Percentiles rank a stretch among this genome's conserved stretches.
These are phyloP conservation scores for Datura wrightii DNA, from an alignment of 257 asterid species.

Conservation along the genomic window DNA sequence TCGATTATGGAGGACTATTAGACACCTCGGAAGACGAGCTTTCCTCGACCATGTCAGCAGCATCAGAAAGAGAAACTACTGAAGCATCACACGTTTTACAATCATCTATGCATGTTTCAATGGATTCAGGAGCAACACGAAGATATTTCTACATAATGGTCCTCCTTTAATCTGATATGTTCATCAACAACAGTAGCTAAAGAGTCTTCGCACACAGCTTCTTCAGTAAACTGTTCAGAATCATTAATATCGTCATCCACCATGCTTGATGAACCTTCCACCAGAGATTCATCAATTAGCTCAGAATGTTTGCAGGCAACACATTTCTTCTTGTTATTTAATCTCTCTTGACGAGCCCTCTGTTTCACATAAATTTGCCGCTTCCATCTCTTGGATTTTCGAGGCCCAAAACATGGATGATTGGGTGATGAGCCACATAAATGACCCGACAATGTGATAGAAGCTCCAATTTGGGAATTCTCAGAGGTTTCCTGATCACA, in stretches of 20 bases:
- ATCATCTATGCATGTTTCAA: slow-evolving; percentile 37
- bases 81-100: slow-evolving; percentile 39
- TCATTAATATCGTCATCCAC: slow-evolving; percentile 44
- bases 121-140: slow-evolving; percentile 52
- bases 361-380: slow-evolving; percentile 60
- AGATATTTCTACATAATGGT: slow-evolving; percentile 48
- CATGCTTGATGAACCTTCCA: slow-evolving; percentile 48
- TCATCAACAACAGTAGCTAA: slow-evolving; percentile 30
- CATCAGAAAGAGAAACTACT: slow-evolving; percentile 48
- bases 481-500: slow-evolving; percentile 43
- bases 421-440: not conserved
- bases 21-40: slow-evolving; percentile 51
- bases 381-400: slow-evolving; percentile 80
- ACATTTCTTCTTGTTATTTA: slow-evolving; percentile 63
- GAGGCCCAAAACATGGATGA: slow-evolving; percentile 62
- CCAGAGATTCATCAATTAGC: slow-evolving; percentile 34
- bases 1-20: slow-evolving; percentile 54
- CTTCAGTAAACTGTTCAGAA: slow-evolving; percentile 46
- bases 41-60: slow-evolving; percentile 49
- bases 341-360: slow-evolving; percentile 70
- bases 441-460: slow-evolving; percentile 38
- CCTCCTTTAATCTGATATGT: slow-evolving; percentile 33
- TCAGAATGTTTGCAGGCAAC: slow-evolving; percentile 52
- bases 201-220: slow-evolving; percentile 44
- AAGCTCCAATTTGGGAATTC: slow-evolving; percentile 48